Evolutionary conservation across 73 alveolate species (phyloP).

Genomic region (Paramecium octaurelia): DNA sequence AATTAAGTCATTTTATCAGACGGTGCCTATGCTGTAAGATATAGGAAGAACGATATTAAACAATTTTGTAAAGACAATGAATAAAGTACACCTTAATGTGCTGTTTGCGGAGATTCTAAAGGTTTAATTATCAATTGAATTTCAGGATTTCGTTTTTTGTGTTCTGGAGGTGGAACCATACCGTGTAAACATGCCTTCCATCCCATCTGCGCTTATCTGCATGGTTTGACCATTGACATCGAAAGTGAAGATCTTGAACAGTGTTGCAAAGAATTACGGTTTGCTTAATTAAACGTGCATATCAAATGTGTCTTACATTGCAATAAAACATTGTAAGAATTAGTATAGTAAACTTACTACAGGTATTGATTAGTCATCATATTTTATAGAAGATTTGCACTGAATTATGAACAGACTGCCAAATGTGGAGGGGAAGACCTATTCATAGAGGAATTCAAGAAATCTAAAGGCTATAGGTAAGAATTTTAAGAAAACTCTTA

Average conservation of each 20-base stretch:
- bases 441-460: background rate
- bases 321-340: background rate
- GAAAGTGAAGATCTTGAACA: background rate
- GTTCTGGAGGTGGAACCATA: background rate
- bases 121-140: background rate
- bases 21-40: background rate
- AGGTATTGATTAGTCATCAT: background rate
- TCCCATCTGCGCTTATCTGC: slow-evolving; percentile 13
- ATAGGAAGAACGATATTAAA: background rate
- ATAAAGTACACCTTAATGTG: background rate
- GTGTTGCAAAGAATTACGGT: background rate
- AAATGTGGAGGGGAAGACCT: background rate
- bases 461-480: background rate
- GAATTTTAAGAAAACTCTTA: background rate
- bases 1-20: background rate
- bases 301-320: slow-evolving; percentile 19
- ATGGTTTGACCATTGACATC: background rate
- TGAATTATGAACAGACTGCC: slow-evolving; percentile 28
- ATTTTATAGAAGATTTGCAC: background rate
- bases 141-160: background rate
- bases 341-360: background rate
- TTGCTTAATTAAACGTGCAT: background rate
- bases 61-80: background rate
- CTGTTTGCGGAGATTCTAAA: background rate
- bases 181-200: slow-evolving; percentile 19